Evolutionary conservation across 2,329 filamentous ascomycete genomes (phyloP), one percentile per base, ranked within the genome.

Genomic region (Diplodia seriata): DNA sequence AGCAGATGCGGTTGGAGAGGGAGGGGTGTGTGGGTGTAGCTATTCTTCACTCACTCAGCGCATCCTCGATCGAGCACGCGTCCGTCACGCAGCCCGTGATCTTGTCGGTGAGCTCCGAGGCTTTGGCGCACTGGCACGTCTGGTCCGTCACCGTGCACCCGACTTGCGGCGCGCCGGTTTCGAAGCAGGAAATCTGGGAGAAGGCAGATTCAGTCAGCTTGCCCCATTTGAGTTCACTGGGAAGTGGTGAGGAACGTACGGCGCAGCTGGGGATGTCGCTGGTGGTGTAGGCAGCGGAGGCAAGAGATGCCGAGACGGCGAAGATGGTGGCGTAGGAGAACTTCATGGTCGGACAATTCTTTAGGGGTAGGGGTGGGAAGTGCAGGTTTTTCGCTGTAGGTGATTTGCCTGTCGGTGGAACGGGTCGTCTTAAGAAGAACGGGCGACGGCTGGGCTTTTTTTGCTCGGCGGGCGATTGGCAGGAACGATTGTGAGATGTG

Each of bases 101-200:
- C 66, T 76, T 72, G 15, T 74, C 70, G 36, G 73, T 73, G 71
- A 83, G 79, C 40, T 71, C 72, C 26, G 74, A 68, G 49, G 78
- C 79, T 9, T 76, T 80, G 3, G 79, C 84, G 79, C 85, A 87
- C 72, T 85, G 84, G 80, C 86, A 88, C 62, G 73, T 76, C 53
- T 78, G 73, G 75, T 88, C 84, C 54, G 76, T 79, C 68, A 81
- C 68, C 15, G 68, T 71, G 75, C 85, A 88, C 72, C 81, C 80
- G 23, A 82, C 81, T n/a, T 76, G 74, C 20, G 76, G 74, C 73
- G 86, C 80, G 70, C 84, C 84, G 26, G 77, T 73, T 55, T 76
- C 73, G 72, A 86, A 78, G 78, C 85, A 88, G 66, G 78, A 69
- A 49, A 82, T 73, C 82, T 85, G 49, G 50, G 40, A 12, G 23